Conservation (phyloP, 768 basidiomycete genomes). For the Kwoniella dendrophila region DNA sequence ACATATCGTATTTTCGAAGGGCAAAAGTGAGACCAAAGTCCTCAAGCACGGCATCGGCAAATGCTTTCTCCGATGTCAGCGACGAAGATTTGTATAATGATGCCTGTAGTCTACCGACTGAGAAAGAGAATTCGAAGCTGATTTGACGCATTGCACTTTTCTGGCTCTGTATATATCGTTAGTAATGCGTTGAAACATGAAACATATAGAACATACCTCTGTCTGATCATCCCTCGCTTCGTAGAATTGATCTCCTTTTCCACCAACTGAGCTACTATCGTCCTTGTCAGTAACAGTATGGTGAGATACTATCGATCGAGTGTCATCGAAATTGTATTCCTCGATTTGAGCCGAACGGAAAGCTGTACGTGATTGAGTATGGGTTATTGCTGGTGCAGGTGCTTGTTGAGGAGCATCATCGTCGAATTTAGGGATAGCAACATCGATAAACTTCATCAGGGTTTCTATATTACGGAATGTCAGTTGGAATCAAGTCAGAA, state of each 20-base stretch:
- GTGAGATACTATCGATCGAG: slow-evolving; percentile 40
- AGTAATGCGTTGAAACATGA: neutral
- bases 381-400: slow-evolving; percentile 15
- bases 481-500: slow-evolving; percentile 1
- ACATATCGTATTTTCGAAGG: slow-evolving; percentile 81
- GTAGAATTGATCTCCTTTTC: slow-evolving; percentile 61
- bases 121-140: slow-evolving; percentile 81
- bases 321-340: slow-evolving; percentile 66
- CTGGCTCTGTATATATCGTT: slow-evolving; percentile 50
- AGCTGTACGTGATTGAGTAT: slow-evolving; percentile 10
- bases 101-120: slow-evolving; percentile 78
- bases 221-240: slow-evolving; percentile 69
- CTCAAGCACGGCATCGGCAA: slow-evolving; percentile 78
- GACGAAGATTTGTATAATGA: slow-evolving; percentile 71
- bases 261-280: slow-evolving; percentile 30
- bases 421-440: slow-evolving; percentile 78
- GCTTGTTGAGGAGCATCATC: slow-evolving; percentile 60
- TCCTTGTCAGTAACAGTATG: slow-evolving; percentile 55
- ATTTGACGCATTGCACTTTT: slow-evolving; percentile 61
- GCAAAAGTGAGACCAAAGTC: slow-evolving; percentile 75
- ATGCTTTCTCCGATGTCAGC: slow-evolving; percentile 67
- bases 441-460: slow-evolving; percentile 87
- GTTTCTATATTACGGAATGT: slow-evolving; percentile 62
- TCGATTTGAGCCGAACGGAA: slow-evolving; percentile 53
- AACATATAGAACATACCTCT: slow-evolving; percentile 60